Base-by-base conservation (phyloP, 306 rosid genomes). In the Hippophae tibetana region DNA sequence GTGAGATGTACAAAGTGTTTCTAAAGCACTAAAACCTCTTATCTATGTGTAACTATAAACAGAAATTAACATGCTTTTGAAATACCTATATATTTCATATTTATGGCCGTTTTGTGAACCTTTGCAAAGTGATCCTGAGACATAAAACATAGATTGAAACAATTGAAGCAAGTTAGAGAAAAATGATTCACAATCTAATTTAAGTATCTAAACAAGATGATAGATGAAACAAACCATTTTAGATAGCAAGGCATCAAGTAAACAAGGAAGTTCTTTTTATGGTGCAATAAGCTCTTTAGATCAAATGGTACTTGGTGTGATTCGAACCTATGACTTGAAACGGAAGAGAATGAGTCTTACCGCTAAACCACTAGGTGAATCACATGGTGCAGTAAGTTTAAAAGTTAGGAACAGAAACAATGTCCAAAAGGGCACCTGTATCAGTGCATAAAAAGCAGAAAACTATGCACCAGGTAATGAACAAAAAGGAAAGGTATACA, bases 11-110 rank as follows among this genome's bases (percentile, higher is more conserved):
- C 38, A 31, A 31, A 31, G 38, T 31, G 38, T 31, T 31, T 31
- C 38, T 31, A 2, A 31, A 13, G 11, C 50, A 47, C 13, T 9
- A 9, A 47, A 47, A 55, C n/a, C 26, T 48, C 46, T 43, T 45
- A 18, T 18, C 23, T 18, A 47, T 57, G 54, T 49, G 47, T 60
- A 57, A 51, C 38, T 0, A 57, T 56, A 43, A 26, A 3, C 5
- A 58, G 23, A 54, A 8, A 10, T 13, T n/a, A 11, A 52, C 5
- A 52, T 54, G 56, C 27, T 50, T 47, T 48, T 12, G 54, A 62
- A 10, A 9, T 87, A 92, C 98, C 98, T 79, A 92, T 92, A 69
- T 85, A 87, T 72, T 92, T 92, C 92, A 83, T 83, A 78, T 87
- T 87, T 68, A 87, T 66, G 0, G 76, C 46, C 89, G 78, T 80